phyloP scores from a whole-genome alignment of 2,329 filamentous ascomycete species.

The Fusarium sacchari region DNA sequence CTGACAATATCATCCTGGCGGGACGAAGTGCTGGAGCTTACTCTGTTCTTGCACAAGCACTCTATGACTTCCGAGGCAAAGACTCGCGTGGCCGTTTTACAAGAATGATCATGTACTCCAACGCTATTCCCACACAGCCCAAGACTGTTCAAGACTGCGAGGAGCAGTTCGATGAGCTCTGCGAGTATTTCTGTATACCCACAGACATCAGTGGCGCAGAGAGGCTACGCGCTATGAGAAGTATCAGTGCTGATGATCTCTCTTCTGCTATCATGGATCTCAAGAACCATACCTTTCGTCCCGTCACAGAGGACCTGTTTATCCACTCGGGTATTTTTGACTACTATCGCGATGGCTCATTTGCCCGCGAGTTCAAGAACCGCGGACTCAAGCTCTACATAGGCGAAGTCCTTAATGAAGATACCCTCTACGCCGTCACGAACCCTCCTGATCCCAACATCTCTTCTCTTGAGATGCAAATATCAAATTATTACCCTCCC shows the following conservation, averaged over 20 bases:
- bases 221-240: neutral
- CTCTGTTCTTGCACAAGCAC: neutral
- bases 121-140: conserved; percentile 8
- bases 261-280: neutral
- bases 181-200: neutral
- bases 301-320: neutral
- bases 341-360: conserved; percentile 2
- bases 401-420: neutral
- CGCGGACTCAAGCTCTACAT: neutral
- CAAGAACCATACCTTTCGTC: neutral
- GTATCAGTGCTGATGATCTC: neutral
- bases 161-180: conserved; percentile 2
- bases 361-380: neutral
- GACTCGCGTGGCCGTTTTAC: neutral
- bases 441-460: neutral
- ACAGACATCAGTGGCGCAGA: neutral
- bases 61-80: neutral
- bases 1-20: neutral
- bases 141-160: conserved; percentile 13
- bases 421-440: conserved; percentile 10
- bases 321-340: conserved; percentile 10
- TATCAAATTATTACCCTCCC: neutral
- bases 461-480: neutral
- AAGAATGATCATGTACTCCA: conserved; percentile 19
- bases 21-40: conserved; percentile 6